Evolutionary conservation across 2,329 filamentous ascomycete genomes (phyloP).

Genomic region (Monosporascus ibericus): DNA sequence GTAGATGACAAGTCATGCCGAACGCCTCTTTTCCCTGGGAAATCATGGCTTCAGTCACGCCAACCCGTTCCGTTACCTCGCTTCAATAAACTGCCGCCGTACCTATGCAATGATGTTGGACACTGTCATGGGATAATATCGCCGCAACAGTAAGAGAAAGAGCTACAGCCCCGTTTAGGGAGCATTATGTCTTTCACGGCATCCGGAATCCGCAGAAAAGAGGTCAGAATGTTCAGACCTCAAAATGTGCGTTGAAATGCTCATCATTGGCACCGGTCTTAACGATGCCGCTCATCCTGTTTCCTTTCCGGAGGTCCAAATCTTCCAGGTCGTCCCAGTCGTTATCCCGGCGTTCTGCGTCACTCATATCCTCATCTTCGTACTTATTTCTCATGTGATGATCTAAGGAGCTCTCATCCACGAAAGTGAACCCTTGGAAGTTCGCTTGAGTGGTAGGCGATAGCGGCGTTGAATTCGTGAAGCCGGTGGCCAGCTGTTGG

Average conservation of each 20-base stretch:
- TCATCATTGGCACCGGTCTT: slow-evolving; percentile 54
- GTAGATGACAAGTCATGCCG: no score
- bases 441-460: slow-evolving; percentile 96
- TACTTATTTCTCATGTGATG: slow-evolving; percentile 62
- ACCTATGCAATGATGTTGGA: slow-evolving; percentile 1
- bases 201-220: slow-evolving; percentile 1
- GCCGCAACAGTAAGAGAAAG: neutral
- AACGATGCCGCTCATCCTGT: slow-evolving; percentile 60
- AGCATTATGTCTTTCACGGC: neutral
- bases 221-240: slow-evolving; percentile 41
- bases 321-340: slow-evolving; percentile 57
- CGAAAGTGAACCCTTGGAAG: slow-evolving; percentile 97
- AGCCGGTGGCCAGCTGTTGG: slow-evolving; percentile 76
- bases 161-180: neutral
- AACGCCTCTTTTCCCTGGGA: no score
- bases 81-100: neutral
- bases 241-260: slow-evolving; percentile 58
- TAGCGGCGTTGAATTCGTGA: slow-evolving; percentile 83
- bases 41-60: neutral
- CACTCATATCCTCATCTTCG: slow-evolving; percentile 56
- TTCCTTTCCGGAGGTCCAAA: slow-evolving; percentile 43
- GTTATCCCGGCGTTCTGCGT: slow-evolving; percentile 41
- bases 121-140: slow-evolving; percentile 1
- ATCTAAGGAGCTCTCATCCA: slow-evolving; percentile 94
- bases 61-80: neutral